These are phyloP conservation scores for Lactarius hengduanensis DNA, from an alignment of 768 basidiomycete genomes.

Conservation along the genomic window DNA sequence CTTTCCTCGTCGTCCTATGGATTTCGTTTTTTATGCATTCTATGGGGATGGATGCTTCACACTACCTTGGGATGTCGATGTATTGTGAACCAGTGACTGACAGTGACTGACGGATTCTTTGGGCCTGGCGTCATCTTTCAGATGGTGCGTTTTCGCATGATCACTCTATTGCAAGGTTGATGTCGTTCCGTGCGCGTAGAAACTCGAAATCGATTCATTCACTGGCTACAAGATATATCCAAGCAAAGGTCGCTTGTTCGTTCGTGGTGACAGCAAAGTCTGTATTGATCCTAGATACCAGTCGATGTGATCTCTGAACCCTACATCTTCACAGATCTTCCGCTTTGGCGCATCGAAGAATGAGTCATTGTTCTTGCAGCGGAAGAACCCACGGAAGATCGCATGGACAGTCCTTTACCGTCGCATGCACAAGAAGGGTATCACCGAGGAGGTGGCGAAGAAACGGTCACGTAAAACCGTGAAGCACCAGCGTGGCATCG, in stretches of 20 bases:
- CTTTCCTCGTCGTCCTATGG: constrained; percentile 8
- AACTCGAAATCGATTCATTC: constrained; percentile 99
- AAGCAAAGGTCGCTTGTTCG: constrained; percentile 92
- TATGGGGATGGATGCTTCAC: constrained; percentile 30
- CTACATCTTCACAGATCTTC: constrained; percentile 64
- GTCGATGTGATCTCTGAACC: constrained; percentile 1
- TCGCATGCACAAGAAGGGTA: constrained; percentile 99
- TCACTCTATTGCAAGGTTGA: constrained; percentile 26
- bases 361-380: constrained; percentile 95
- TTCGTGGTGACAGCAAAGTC: constrained; percentile 95
- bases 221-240: constrained; percentile 98
- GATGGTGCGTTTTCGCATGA: constrained; percentile 30
- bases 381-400: constrained; percentile 99
- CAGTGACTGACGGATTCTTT: constrained; percentile 18
- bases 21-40: constrained; percentile 25
- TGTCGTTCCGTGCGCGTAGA: constrained; percentile 49
- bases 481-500: constrained; percentile 97
- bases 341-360: constrained; percentile 93
- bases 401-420: constrained; percentile 94
- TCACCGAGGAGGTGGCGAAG: constrained; percentile 99
- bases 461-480: constrained; percentile 95
- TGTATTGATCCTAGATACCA: constrained; percentile 30
- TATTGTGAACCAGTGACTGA: constrained; percentile 19
- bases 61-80: constrained; percentile 26
- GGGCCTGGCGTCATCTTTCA: constrained; percentile 24